Evolutionary conservation across 2,329 filamentous ascomycete species (phyloP).

Genomic region (Cryoendolithus antarcticus): DNA sequence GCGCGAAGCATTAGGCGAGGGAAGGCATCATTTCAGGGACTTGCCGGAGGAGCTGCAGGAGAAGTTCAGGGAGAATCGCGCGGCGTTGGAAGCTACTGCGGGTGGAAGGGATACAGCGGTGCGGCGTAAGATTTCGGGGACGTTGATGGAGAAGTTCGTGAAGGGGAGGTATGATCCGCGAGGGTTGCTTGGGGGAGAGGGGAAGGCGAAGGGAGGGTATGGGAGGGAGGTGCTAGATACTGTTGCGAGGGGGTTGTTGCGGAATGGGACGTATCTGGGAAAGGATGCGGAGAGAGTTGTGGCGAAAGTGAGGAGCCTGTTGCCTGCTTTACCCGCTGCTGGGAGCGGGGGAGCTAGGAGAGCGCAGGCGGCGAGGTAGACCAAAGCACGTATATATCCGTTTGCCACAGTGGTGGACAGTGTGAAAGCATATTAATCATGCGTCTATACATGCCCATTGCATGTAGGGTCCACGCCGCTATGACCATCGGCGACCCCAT

Average conservation of each 20-base stretch:
- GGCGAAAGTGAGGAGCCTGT: conserved; percentile 18
- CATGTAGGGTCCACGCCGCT: no score
- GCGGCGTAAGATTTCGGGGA: no score
- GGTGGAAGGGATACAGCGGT: no score
- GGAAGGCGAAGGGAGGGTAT: conserved; percentile 8
- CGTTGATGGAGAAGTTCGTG: conserved; percentile 5
- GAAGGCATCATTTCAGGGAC: no score
- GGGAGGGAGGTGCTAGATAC: conserved; percentile 9
- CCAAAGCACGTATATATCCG: no score
- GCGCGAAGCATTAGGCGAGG: no score
- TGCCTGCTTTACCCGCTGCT: conserved; percentile 10
- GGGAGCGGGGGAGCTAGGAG: background rate
- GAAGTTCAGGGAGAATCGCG: no score
- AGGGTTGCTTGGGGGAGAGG: conserved; percentile 6
- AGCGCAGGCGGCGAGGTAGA: background rate
- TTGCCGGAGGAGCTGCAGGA: no score
- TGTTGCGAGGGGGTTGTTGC: conserved; percentile 9
- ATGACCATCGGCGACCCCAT: no score
- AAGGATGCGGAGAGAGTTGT: conserved; percentile 21
- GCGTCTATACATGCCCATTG: no score
- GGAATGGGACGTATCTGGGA: conserved; percentile 15
- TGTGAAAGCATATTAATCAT: background rate
- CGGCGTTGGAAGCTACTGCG: no score
- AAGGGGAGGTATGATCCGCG: conserved; percentile 12
- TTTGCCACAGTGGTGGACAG: no score